Evolutionary conservation across 148 eudicot species (phyloP).

Genomic region (Chenopodium quinoa): DNA sequence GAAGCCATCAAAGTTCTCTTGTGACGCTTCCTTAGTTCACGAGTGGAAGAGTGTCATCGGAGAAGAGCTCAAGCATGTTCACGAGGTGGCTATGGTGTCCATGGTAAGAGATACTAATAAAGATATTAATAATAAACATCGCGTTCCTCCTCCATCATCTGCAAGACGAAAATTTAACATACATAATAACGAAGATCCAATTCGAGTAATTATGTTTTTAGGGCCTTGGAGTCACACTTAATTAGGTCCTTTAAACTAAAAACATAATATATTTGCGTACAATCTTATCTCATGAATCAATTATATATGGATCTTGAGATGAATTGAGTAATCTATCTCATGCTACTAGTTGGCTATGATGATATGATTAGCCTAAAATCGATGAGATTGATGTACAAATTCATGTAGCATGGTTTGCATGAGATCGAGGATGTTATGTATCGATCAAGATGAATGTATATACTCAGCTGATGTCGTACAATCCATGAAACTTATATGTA

Average conservation of each 20-base stretch:
- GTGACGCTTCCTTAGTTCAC: conserved; percentile 44
- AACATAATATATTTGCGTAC: background rate
- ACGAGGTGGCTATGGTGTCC: conserved; percentile 26
- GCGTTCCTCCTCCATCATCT: conserved; percentile 16
- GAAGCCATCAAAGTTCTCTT: conserved; percentile 40
- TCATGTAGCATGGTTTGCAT: background rate
- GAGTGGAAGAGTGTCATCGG: conserved; percentile 49
- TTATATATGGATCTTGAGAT: background rate
- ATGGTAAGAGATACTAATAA: conserved; percentile 25
- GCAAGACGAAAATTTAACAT: conserved; percentile 33
- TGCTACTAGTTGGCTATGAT: background rate
- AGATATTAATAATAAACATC: conserved; percentile 8
- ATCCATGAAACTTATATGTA: background rate
- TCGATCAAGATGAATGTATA: background rate
- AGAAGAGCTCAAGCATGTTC: conserved; percentile 36
- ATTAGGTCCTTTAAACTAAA: background rate
- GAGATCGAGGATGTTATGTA: background rate
- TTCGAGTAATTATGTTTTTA: conserved; percentile 67
- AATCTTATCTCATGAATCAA: background rate
- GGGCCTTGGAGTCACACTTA: conserved; percentile 77
- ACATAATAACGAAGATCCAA: conserved; percentile 53
- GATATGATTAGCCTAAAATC: background rate
- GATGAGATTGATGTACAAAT: background rate
- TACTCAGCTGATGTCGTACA: background rate
- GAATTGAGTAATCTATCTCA: background rate